Percentiles rank a stretch among this genome's conserved stretches.
Evolutionary conservation across 441 rosid species (phyloP).

Genomic region (Raphanus hybrid): DNA sequence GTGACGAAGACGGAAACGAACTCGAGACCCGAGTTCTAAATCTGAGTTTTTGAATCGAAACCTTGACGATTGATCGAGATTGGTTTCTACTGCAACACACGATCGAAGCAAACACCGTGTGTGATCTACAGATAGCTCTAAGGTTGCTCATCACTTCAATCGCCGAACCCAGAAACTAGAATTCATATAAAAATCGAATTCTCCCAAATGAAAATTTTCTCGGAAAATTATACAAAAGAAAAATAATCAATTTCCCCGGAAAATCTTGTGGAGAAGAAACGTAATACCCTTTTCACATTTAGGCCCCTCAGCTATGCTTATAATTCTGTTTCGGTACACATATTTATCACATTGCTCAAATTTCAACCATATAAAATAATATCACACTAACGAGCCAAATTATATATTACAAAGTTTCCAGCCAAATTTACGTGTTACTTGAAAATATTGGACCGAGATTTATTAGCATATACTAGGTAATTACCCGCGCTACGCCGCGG

Average conservation of each 20-base stretch:
- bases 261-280: conserved; percentile 37
- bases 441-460: background rate
- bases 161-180: conserved; percentile 29
- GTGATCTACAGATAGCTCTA: conserved; percentile 72
- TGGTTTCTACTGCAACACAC: conserved; percentile 53
- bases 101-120: conserved; percentile 62
- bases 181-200: conserved; percentile 34
- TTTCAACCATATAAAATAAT: background rate
- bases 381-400: no score
- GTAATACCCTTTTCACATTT: conserved; percentile 12
- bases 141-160: conserved; percentile 61
- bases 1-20: conserved; percentile 49
- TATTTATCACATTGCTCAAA: background rate
- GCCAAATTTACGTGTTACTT: background rate
- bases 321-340: background rate
- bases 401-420: background rate
- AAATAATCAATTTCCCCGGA: conserved; percentile 29
- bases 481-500: no score
- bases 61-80: conserved; percentile 55
- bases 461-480: no score
- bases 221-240: conserved; percentile 17
- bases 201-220: conserved; percentile 11
- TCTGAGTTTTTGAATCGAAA: conserved; percentile 55
- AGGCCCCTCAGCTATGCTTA: conserved; percentile 6
- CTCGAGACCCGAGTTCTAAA: conserved; percentile 47